Evolutionary conservation across 2,329 filamentous ascomycete genomes (phyloP), one percentile per base, ranked within the genome.

Genomic region (Fusarium sp.): DNA sequence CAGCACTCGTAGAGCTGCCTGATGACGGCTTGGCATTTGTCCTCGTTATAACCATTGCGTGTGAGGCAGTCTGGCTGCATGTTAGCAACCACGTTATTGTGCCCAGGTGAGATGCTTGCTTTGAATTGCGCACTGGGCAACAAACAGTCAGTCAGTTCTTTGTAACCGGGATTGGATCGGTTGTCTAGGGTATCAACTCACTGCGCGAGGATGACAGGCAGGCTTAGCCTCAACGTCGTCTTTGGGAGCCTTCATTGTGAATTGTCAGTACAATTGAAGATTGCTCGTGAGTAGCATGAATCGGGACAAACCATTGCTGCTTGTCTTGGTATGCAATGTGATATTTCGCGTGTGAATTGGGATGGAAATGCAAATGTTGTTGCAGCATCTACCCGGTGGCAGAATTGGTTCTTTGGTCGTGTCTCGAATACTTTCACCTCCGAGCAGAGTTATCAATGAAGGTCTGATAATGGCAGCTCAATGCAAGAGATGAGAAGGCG

Each of bases 1-100:
- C 97, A 99, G 84, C 97, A 99, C 77, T 97, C 93, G 83, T 98
- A 99, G 27, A 99, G 86, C 4, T 95, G 94, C 81, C 96, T 92
- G 66, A 99, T 89, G 79, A 95, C 87, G 20, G 85, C 82, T 80
- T 93, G 90, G 83, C 97, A 99, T 80, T 92, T 97, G 50, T 91
- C 91, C 84, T 98, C 95, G 69, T 97, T 90, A 85, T 93, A 98
- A 63, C 91, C 91, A 82, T 95, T 95, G 83, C 92, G 96, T 56
- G 90, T 91, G 71, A 99, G 87, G 80, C 97, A 99, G 77, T 92
- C 95, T 97, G 78, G 35, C n/a, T 18, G 56, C 35, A 57, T 16
- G 54, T 58, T 58, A 35, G 35, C 54, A 35, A 38, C 16, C 22
- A 20, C 20, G 47, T 29, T 29, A 52, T 52, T 29, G 2, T 52